Evolutionary conservation across 2,329 filamentous ascomycete genomes (phyloP), one percentile per base, ranked within the genome.

Genomic region (Clonostachys sp.): DNA sequence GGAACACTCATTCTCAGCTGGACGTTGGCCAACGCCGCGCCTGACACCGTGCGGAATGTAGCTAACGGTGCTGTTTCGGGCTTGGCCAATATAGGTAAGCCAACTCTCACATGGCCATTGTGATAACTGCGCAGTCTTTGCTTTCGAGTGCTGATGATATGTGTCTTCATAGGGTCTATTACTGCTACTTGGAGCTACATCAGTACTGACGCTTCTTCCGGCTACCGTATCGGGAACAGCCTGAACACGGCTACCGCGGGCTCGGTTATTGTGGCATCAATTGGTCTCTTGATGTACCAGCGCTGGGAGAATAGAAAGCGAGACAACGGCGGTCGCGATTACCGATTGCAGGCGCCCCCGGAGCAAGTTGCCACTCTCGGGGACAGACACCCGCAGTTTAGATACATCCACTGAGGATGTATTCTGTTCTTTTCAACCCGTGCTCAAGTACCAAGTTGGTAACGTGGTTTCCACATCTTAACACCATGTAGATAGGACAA

Each of bases 131-230:
- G 10, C 9, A 6, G n/a, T 7, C 36, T 13, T 9, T 8, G 3
- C 9, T 14, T 34, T 18, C 2, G 4, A 10, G 24, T 30, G 24
- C 24, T 30, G 9, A 30, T 30, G 24, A 30, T 10, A 10, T 30
- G 24, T 10, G 24, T 16, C 13, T 38, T 10, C 14, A 10, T 39
- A 59, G 57, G 57, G 12, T 59, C 57, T n/a, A 59, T 60, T 38
- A 50, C 55, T 12, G 57, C 57, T 12, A 60, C 57, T 4, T 59
- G 57, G 57, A 59, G 57, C 35, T 60, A 60, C 33, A 58, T 58
- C 48, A 58, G 56, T 41, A 60, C 57, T 8, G 57, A 60, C 17
- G 57, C 57, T 10, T 53, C 50, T 40, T 57, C 55, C 3, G 55
- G 55, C 1, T 60, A 59, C 45, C 53, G 55, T 6, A 59, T 59